Evolutionary conservation across 495 filamentous ascomycete genomes (phyloP).

Genomic region (Chaetomium fimeti): DNA sequence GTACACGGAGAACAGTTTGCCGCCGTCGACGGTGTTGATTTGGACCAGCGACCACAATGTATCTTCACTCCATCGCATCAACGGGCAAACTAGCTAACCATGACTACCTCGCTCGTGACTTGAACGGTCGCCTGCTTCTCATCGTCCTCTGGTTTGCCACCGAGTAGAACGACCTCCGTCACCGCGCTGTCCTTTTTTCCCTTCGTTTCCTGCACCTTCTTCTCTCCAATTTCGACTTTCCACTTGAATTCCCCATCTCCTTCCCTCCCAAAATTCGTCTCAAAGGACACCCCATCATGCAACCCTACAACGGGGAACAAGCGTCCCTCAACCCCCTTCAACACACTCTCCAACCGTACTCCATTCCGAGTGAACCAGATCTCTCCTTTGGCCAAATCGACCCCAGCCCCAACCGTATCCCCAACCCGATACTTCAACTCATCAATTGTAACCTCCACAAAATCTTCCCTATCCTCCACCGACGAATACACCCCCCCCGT

Average conservation of each 20-base stretch:
- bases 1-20: no score
- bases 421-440: conserved; percentile 19
- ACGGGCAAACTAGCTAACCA: not conserved
- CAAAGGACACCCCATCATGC: conserved; percentile 16
- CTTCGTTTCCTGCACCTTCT: conserved; percentile 2
- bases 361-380: conserved; percentile 35
- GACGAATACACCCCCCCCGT: conserved; percentile 22
- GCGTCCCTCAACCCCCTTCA: conserved; percentile 23
- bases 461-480: not conserved
- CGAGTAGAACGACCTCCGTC: not conserved
- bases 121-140: not conserved
- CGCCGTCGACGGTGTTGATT: no score
- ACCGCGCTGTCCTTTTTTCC: not conserved
- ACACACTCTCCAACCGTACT: not conserved
- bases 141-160: not conserved
- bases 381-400: conserved; percentile 24
- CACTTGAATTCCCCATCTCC: conserved; percentile 18
- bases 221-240: conserved; percentile 5
- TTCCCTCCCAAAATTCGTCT: conserved; percentile 27
- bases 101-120: conserved; percentile 3
- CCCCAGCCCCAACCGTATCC: conserved; percentile 30
- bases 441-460: not conserved
- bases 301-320: conserved; percentile 31
- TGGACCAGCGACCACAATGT: no score
- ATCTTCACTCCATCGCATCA: no score